Evolutionary conservation across 2,329 filamentous ascomycete genomes (phyloP).

Genomic region (Sphaerulina populicola): DNA sequence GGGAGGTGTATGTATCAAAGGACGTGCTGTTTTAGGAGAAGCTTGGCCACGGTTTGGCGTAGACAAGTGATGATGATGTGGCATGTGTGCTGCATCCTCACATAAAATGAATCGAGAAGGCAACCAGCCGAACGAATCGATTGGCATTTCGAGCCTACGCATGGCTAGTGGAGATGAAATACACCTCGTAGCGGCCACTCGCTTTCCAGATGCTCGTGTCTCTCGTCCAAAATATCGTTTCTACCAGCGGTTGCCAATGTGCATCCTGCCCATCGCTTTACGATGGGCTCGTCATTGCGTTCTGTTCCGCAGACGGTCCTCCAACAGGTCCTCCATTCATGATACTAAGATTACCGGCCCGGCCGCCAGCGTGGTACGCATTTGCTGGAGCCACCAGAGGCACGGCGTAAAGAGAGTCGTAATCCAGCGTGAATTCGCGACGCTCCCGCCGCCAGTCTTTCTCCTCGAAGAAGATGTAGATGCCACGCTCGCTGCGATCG

Average conservation of each 20-base stretch:
- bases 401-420: constrained; percentile 30
- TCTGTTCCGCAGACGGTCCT: constrained; percentile 2
- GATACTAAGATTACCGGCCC: constrained; percentile 1
- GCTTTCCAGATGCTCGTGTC: constrained; percentile 1
- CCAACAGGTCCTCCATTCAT: constrained; percentile 6
- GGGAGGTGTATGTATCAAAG: too few relatives aligned
- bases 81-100: background rate
- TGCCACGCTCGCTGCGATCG: constrained; percentile 43
- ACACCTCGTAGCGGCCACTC: background rate
- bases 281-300: constrained; percentile 4
- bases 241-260: too few relatives aligned
- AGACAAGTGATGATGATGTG: background rate
- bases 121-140: background rate
- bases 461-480: constrained; percentile 50
- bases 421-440: constrained; percentile 46
- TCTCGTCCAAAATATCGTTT: constrained; percentile 1
- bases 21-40: too few relatives aligned
- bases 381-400: background rate
- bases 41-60: background rate
- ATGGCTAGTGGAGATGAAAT: background rate
- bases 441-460: constrained; percentile 46
- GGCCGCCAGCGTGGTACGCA: background rate
- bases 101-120: background rate
- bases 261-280: background rate
- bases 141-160: background rate